Evolutionary conservation across 1,284 basidiomycete genomes (phyloP).

Genomic region (Leucoagaricus sp.): DNA sequence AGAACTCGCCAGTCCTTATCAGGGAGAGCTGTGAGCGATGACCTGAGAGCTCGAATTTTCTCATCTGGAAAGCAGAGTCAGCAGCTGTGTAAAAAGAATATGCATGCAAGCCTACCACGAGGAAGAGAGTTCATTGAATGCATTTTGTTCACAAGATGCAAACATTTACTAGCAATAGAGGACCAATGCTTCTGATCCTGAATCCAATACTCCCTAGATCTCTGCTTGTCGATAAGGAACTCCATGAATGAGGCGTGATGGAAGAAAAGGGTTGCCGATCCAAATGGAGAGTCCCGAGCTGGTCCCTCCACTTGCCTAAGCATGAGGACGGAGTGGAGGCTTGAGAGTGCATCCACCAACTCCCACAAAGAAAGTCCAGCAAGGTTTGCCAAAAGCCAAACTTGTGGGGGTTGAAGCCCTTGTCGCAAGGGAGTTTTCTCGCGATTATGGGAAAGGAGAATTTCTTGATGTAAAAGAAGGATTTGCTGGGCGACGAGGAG

Average conservation of each 20-base stretch:
- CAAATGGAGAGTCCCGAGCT: background rate
- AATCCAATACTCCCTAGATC: no score
- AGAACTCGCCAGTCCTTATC: no score
- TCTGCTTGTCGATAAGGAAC: background rate
- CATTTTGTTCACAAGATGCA: no score
- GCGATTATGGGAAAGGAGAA: background rate
- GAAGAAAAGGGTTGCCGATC: background rate
- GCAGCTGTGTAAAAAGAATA: no score
- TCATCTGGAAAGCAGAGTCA: no score
- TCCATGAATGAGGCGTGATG: background rate
- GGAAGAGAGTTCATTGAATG: no score
- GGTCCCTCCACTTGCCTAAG: background rate
- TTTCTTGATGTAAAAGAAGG: background rate
- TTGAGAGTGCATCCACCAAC: background rate
- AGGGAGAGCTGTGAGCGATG: no score
- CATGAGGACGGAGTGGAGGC: background rate
- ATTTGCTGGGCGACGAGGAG: background rate
- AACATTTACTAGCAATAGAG: no score
- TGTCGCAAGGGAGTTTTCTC: no score
- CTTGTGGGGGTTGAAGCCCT: background rate
- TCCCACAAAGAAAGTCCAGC: background rate
- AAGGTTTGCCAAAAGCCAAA: background rate
- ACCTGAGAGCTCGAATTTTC: no score
- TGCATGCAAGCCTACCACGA: no score
- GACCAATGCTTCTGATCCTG: no score